Percentiles rank a stretch among this genome's conserved stretches.
Conservation (phyloP, 805 yeast species). For the Zygoascus flipseniorum region DNA sequence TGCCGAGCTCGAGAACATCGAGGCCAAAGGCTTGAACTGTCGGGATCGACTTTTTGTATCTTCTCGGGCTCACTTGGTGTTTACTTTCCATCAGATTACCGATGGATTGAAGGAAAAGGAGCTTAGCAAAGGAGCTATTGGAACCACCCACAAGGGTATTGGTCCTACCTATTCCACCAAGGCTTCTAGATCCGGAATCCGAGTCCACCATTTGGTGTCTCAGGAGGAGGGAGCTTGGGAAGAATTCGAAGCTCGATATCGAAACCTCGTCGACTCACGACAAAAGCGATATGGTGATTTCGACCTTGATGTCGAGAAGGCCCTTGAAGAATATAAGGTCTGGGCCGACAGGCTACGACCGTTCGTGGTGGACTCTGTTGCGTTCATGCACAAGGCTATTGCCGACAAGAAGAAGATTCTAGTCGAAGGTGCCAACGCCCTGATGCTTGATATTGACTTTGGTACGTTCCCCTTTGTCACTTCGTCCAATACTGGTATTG, state of each 20-base stretch:
- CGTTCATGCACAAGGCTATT: constrained; percentile 65
- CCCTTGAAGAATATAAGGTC: constrained; percentile 66
- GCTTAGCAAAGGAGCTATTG: constrained; percentile 79
- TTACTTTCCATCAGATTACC: constrained; percentile 96
- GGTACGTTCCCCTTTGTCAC: constrained; percentile 98
- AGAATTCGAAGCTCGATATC: constrained; percentile 72
- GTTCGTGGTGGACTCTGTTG: constrained; percentile 87
- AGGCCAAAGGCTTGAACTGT: constrained; percentile 68
- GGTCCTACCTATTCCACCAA: constrained; percentile 98
- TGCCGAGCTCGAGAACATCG: constrained; percentile 72
- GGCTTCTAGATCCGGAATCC: constrained; percentile 91
- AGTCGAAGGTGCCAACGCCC: constrained; percentile 96
- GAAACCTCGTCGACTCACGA: constrained; percentile 72
- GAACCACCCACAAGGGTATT: constrained; percentile 98
- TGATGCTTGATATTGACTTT: constrained; percentile 94
- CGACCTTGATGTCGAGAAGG: constrained; percentile 76
- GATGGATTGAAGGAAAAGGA: constrained; percentile 94
- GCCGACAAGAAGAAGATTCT: constrained; percentile 73
- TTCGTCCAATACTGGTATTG: constrained; percentile 91
- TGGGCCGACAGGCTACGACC: constrained; percentile 73
- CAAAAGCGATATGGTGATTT: constrained; percentile 87
- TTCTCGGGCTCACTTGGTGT: constrained; percentile 91
- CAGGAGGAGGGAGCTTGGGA: constrained; percentile 90
- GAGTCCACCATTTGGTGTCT: constrained; percentile 91
- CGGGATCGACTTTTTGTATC: constrained; percentile 75